phyloP scores from a whole-genome alignment of 495 filamentous ascomycete genomes.

The Tuber umbilicatum region DNA sequence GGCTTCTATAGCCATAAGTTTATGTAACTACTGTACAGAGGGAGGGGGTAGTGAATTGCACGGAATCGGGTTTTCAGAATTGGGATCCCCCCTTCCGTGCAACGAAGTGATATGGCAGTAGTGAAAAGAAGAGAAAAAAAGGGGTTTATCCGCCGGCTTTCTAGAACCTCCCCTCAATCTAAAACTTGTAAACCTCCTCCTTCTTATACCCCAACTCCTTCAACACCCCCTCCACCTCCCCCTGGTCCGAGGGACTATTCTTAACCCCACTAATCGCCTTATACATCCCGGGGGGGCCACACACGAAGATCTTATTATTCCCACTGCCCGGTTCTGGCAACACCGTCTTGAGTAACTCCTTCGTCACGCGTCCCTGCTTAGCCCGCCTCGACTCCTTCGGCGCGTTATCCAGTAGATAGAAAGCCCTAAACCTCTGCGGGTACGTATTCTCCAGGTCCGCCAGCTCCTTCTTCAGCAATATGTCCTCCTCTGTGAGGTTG shows the following conservation, averaged over 20 bases:
- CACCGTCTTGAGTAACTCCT: conserved; percentile 86
- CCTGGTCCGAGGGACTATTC: conserved; percentile 84
- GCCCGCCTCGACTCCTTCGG: conserved; percentile 61
- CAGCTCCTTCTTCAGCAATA: conserved; percentile 77
- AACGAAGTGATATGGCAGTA: neutral
- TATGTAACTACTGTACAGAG: neutral
- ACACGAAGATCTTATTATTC: conserved; percentile 89
- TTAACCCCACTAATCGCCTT: conserved; percentile 82
- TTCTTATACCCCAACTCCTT: conserved; percentile 84
- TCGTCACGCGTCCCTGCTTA: conserved; percentile 71
- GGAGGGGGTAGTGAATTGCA: neutral
- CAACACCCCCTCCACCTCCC: conserved; percentile 74
- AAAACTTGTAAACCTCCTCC: conserved; percentile 99
- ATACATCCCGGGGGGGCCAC: conserved; percentile 87
- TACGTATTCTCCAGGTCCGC: conserved; percentile 80
- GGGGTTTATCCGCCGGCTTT: neutral
- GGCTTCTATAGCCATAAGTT: neutral
- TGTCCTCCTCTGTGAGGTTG: conserved; percentile 78
- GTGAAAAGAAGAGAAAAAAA: neutral
- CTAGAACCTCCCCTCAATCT: conserved; percentile 36
- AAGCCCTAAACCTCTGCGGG: conserved; percentile 84
- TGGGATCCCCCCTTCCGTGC: neutral
- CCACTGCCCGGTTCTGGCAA: conserved; percentile 80
- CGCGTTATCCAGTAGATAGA: conserved; percentile 84
- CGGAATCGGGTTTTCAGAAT: neutral